A percentile compares a stretch with the other conserved stretches of the same genome.
Conservation (phyloP, 768 basidiomycete species). For the Myochromella boudieri region DNA sequence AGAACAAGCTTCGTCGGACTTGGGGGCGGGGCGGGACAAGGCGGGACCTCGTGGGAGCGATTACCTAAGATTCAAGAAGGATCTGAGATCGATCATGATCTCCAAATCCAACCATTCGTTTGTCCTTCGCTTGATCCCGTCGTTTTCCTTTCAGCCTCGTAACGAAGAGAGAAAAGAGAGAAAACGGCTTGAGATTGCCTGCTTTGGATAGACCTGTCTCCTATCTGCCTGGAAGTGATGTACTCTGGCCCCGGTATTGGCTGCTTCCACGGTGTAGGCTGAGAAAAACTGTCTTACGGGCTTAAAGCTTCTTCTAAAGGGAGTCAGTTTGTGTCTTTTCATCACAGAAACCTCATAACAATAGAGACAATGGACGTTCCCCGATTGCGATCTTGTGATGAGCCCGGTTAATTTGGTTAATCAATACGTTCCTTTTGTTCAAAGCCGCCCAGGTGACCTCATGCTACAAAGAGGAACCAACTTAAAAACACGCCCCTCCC, state of each 20-base stretch:
- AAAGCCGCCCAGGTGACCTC: slow-evolving; percentile 20
- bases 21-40: no score
- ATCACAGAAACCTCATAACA: slow-evolving; percentile 15
- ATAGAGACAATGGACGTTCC: slow-evolving; percentile 20
- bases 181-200: no score
- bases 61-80: background rate
- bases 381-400: slow-evolving; percentile 18
- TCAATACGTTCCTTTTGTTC: slow-evolving; percentile 35
- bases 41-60: slow-evolving; percentile 2
- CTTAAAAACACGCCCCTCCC: slow-evolving; percentile 24
- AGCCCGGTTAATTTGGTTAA: slow-evolving; percentile 26
- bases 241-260: slow-evolving; percentile 2
- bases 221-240: no score
- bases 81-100: slow-evolving; percentile 12
- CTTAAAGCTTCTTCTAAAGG: no score
- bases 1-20: no score
- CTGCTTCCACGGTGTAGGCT: slow-evolving; percentile 3
- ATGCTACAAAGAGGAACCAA: slow-evolving; percentile 30
- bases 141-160: slow-evolving; percentile 18
- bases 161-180: no score
- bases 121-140: slow-evolving; percentile 16
- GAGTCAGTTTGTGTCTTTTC: slow-evolving; percentile 1
- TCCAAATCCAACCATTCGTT: slow-evolving; percentile 18
- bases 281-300: slow-evolving; percentile 6
- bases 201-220: no score